A percentile compares a stretch with the other conserved stretches of the same genome.
These are phyloP conservation scores for Tetrapisispora phaffii DNA, from an alignment of 805 yeast species.

Conservation along the genomic window DNA sequence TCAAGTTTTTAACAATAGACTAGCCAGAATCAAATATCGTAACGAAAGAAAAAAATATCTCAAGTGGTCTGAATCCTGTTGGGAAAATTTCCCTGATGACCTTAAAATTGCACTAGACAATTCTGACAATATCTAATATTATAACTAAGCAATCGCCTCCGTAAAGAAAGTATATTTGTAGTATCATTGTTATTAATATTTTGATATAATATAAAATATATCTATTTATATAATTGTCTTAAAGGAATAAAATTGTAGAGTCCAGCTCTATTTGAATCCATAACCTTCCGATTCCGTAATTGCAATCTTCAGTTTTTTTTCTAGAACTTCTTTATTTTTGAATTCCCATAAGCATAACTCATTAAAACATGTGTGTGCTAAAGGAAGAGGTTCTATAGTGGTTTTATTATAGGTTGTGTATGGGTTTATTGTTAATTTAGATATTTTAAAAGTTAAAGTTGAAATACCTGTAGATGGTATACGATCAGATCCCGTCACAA, in stretches of 20 bases:
- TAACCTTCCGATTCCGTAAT: slow-evolving; percentile 78
- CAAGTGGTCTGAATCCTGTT: slow-evolving; percentile 23
- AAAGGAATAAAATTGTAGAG: background rate
- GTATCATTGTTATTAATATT: background rate
- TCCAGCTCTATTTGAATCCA: slow-evolving; percentile 47
- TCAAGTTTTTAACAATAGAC: background rate
- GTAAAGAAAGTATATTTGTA: background rate
- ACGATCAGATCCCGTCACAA: slow-evolving; percentile 85
- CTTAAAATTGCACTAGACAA: slow-evolving; percentile 11
- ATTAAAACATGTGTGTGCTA: slow-evolving; percentile 92
- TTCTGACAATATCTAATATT: slow-evolving; percentile 10
- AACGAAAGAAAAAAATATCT: slow-evolving; percentile 12
- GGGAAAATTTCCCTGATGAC: slow-evolving; percentile 33
- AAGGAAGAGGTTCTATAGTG: slow-evolving; percentile 50
- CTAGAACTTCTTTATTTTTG: slow-evolving; percentile 41
- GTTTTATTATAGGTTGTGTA: slow-evolving; percentile 15
- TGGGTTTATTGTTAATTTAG: slow-evolving; percentile 29
- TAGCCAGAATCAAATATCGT: slow-evolving; percentile 6
- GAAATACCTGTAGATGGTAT: slow-evolving; percentile 89
- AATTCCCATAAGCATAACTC: slow-evolving; percentile 74
- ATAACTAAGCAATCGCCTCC: background rate
- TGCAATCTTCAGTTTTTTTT: slow-evolving; percentile 53
- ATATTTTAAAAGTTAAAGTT: slow-evolving; percentile 62
- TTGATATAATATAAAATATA: background rate
- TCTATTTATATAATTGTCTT: background rate